These are phyloP conservation scores for Phytopythium mirpurense DNA, from an alignment of 352 stramenopile species.

Conservation along the genomic window DNA sequence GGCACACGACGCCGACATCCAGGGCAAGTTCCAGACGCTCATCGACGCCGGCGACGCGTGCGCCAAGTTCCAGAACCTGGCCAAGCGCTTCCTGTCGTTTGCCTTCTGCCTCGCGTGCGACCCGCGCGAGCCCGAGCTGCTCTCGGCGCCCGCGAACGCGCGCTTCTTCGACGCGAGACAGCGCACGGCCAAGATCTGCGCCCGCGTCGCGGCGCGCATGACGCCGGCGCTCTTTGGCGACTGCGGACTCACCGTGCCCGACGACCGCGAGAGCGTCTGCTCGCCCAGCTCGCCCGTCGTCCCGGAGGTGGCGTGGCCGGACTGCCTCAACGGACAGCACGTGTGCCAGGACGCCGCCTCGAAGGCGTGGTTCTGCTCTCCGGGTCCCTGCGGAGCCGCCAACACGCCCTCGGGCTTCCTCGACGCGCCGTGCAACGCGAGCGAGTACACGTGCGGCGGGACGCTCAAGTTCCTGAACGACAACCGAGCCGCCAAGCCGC, in stretches of 20 bases:
- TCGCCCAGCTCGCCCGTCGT: conserved; percentile 59
- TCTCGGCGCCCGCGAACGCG: conserved; percentile 38
- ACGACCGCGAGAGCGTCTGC: conserved; percentile 51
- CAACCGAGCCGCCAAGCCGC: conserved; percentile 68
- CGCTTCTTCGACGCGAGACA: conserved; percentile 45
- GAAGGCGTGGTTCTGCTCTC: conserved; percentile 52
- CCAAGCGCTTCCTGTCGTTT: conserved; percentile 48
- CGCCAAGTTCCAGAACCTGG: conserved; percentile 64
- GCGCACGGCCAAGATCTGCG: conserved; percentile 66
- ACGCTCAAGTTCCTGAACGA: conserved; percentile 74
- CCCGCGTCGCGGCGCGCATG: conserved; percentile 40
- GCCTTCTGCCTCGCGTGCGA: conserved; percentile 44
- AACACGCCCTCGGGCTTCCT: conserved; percentile 55
- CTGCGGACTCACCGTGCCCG: conserved; percentile 54
- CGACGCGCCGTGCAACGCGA: conserved; percentile 48
- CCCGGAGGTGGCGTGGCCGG: conserved; percentile 45
- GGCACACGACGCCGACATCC: conserved; percentile 59
- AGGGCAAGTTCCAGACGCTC: conserved; percentile 46
- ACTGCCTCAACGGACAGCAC: conserved; percentile 49
- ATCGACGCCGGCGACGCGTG: conserved; percentile 59
- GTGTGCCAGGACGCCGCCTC: conserved; percentile 37
- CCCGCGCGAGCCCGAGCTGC: conserved; percentile 29
- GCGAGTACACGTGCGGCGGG: conserved; percentile 48
- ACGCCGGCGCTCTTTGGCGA: conserved; percentile 45
- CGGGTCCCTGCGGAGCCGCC: conserved; percentile 26